Percentiles rank a stretch among this genome's conserved stretches.
These are phyloP conservation scores for Lojkania enalia DNA, from an alignment of 2,329 filamentous ascomycete genomes.

Conservation along the genomic window DNA sequence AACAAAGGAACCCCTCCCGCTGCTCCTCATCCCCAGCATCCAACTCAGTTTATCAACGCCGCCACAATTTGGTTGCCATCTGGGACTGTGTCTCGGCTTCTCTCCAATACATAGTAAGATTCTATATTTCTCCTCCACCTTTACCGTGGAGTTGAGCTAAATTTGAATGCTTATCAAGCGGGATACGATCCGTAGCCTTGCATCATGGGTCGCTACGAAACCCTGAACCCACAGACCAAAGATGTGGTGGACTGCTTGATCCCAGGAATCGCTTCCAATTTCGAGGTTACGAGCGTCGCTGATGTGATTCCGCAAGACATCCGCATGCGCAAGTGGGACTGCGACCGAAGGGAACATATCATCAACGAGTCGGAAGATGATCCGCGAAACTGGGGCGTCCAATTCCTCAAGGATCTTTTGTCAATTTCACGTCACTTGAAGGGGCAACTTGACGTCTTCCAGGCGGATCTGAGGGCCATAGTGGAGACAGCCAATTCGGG, in stretches of 20 bases:
- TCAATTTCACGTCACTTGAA: slow-evolving; percentile 36
- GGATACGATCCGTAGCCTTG: too few species aligned
- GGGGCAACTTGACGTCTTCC: slow-evolving; percentile 29
- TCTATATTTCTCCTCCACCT: too few species aligned
- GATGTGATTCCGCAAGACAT: slow-evolving; percentile 41
- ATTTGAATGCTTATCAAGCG: too few species aligned
- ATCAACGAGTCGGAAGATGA: slow-evolving; percentile 38
- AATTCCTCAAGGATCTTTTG: slow-evolving; percentile 40
- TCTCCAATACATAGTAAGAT: too few species aligned
- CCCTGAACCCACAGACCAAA: slow-evolving; percentile 37
- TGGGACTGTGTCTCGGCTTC: too few species aligned
- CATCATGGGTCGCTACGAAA: slow-evolving; percentile 26
- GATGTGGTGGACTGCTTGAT: slow-evolving; percentile 37
- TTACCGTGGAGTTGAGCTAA: too few species aligned
- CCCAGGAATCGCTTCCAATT: slow-evolving; percentile 33
- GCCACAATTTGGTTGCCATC: too few species aligned
- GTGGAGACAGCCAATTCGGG: slow-evolving; percentile 28
- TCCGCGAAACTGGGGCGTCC: slow-evolving; percentile 42
- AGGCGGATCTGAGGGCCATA: slow-evolving; percentile 29
- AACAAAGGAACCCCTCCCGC: too few species aligned
- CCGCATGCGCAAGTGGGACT: slow-evolving; percentile 43
- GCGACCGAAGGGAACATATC: slow-evolving; percentile 40
- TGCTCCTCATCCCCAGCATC: too few species aligned
- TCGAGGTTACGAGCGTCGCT: slow-evolving; percentile 21
- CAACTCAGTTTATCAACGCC: too few species aligned